These are phyloP conservation scores for Taphrina flavorubra DNA, from an alignment of 1,139 yeast species.

Conservation along the genomic window DNA sequence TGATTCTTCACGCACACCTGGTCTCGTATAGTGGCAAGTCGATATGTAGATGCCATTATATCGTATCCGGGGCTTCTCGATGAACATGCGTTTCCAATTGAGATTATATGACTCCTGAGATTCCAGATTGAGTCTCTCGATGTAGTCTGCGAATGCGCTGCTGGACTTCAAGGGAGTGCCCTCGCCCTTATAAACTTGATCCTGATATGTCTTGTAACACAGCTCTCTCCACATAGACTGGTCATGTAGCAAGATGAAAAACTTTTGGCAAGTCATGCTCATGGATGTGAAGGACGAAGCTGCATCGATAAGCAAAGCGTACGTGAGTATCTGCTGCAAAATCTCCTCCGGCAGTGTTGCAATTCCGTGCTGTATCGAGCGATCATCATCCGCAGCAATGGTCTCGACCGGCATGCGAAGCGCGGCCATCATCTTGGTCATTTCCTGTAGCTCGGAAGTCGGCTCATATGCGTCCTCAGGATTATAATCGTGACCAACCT, in stretches of 20 bases:
- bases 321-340: conserved; percentile 61
- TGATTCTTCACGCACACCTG: conserved; percentile 72
- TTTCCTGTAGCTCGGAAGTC: conserved; percentile 3
- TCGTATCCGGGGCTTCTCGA: conserved; percentile 71
- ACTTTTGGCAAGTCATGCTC: conserved; percentile 65
- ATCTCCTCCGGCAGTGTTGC: conserved; percentile 69
- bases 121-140: conserved; percentile 40
- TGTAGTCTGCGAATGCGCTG: conserved; percentile 34
- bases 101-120: conserved; percentile 45
- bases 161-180: conserved; percentile 3
- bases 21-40: conserved; percentile 79
- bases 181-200: conserved; percentile 55
- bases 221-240: conserved; percentile 64
- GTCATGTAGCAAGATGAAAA: conserved; percentile 68
- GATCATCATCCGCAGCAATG: conserved; percentile 46
- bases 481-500: conserved; percentile 48
- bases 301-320: conserved; percentile 59
- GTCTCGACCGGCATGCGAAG: conserved; percentile 26
- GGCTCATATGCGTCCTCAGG: conserved; percentile 46
- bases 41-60: conserved; percentile 85
- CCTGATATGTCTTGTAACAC: conserved; percentile 62
- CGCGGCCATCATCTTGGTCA: conserved; percentile 21
- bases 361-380: conserved; percentile 58
- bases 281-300: conserved; percentile 64
- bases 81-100: conserved; percentile 54